Evolutionary conservation across 306 rosid genomes (phyloP), one percentile per base, ranked within the genome.

Genomic region (Citrullus amarus): DNA sequence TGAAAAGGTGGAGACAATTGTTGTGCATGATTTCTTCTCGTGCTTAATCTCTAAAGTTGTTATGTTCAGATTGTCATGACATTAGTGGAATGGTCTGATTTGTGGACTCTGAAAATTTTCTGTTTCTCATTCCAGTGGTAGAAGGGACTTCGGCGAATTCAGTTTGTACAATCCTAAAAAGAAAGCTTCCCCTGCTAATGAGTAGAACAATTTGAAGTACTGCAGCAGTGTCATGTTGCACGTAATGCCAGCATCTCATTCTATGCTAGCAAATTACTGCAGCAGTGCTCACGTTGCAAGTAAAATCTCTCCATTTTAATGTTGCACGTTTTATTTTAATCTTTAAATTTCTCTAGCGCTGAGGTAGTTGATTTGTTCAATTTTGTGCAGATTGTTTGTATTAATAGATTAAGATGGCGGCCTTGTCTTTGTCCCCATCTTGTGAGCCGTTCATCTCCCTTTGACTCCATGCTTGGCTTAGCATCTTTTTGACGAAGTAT

Each of bases 111-210:
- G 20, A 68, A 5, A 51, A 15, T 16, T 48, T 71, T 28, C 77
- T 39, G 28, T 43, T 43, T 86, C 81, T 84, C 82, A 86, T 44
- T 85, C 83, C 96, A 91, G 97, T 85, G 99, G 97, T 83, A 83
- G 90, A 78, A 89, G 99, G 81, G 97, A 90, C 83, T 92, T 89
- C 2, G 99, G 99, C 5, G 91, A 92, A 38, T 92, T 85, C 83
- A 95, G 97, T 32, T 92, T 92, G 51, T 91, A 91, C 89, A 92
- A 87, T 76, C 91, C 90, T 75, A 80, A 57, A n/a, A 86, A 83
- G 67, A 82, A 83, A 79, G 80, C 41, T 32, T 76, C 79, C 48
- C 61, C 74, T 48, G n/a, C 80, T 22, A 14, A 6, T 72, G 77
- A 72, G 61, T 48, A 22, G 77, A 15, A 13, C 6, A 15, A 48